phyloP scores from a whole-genome alignment of 2,329 filamentous ascomycete genomes.

The Gaeumannomyces tritici region DNA sequence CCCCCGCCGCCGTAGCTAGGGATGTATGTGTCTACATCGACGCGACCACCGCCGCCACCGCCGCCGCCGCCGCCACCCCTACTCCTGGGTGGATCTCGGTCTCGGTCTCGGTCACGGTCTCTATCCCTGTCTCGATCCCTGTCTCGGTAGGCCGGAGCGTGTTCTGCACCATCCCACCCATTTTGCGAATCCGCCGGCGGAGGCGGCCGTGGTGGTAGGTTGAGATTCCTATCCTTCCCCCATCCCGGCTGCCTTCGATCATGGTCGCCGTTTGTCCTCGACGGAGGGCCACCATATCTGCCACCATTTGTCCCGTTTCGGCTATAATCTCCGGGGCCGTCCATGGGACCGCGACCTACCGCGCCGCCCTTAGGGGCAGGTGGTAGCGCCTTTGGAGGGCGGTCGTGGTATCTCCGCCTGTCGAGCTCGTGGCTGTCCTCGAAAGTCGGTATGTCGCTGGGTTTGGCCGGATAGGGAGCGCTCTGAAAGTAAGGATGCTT shows the following conservation, averaged over 20 bases:
- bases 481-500: slow-evolving; percentile 86
- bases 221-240: slow-evolving; percentile 37
- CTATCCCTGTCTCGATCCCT: slow-evolving; percentile 6
- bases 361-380: slow-evolving; percentile 88
- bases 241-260: slow-evolving; percentile 39
- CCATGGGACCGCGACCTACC: slow-evolving; percentile 61
- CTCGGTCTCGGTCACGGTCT: slow-evolving; percentile 12
- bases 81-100: slow-evolving; percentile 14
- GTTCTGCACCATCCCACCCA: slow-evolving; percentile 23
- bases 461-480: slow-evolving; percentile 66
- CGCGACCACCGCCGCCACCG: slow-evolving; percentile 13
- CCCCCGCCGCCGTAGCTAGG: slow-evolving; percentile 30
- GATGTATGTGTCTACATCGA: slow-evolving; percentile 38
- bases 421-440: slow-evolving; percentile 97
- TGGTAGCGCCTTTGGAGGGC: slow-evolving; percentile 65
- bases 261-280: slow-evolving; percentile 22
- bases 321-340: slow-evolving; percentile 36
- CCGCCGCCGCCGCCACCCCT: slow-evolving; percentile 17
- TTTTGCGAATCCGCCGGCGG: slow-evolving; percentile 29
- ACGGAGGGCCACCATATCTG: slow-evolving; percentile 27
- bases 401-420: slow-evolving; percentile 77
- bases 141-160: not conserved
- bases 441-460: slow-evolving; percentile 81
- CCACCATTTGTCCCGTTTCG: slow-evolving; percentile 38
- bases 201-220: slow-evolving; percentile 40